Conservation (phyloP, 2,329 filamentous ascomycete species). For the Diaporthe capsici region DNA sequence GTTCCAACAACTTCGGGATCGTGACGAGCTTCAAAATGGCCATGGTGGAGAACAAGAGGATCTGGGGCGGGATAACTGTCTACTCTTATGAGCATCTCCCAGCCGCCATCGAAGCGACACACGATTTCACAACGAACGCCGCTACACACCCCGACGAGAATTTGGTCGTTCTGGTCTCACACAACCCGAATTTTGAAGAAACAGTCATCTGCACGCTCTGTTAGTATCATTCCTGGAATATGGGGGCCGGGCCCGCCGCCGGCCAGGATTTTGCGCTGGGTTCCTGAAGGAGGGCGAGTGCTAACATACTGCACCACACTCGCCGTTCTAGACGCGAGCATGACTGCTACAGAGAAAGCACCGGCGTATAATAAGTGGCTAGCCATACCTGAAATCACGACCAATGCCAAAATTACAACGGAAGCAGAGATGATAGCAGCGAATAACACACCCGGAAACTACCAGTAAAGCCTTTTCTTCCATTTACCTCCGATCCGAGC, state of each 20-base stretch:
- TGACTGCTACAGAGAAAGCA: not conserved
- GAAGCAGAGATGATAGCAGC: not conserved
- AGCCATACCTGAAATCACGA: not conserved
- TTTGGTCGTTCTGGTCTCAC: not conserved
- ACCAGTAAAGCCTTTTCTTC: not conserved
- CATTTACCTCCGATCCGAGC: rapidly evolving
- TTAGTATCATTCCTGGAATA: not conserved
- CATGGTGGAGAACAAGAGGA: conserved; percentile 35
- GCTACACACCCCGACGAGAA: conserved; percentile 13
- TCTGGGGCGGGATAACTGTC: conserved; percentile 47
- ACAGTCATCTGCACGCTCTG: conserved; percentile 12
- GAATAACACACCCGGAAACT: not conserved
- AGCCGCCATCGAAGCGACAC: conserved; percentile 39
- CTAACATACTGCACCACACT: not conserved
- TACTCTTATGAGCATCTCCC: conserved; percentile 36
- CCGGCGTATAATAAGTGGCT: conserved; percentile 9
- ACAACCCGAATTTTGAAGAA: not conserved
- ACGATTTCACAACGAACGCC: not conserved
- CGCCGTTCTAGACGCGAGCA: not conserved
- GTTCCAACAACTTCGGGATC: conserved; percentile 60
- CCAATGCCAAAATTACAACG: not conserved
- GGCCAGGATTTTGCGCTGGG: not conserved
- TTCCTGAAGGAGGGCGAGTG: not conserved
- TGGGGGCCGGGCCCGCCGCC: not conserved
- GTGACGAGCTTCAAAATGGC: conserved; percentile 46